Evolutionary conservation across 2,329 filamentous ascomycete species (phyloP).

Genomic region (Xylariales sp.): DNA sequence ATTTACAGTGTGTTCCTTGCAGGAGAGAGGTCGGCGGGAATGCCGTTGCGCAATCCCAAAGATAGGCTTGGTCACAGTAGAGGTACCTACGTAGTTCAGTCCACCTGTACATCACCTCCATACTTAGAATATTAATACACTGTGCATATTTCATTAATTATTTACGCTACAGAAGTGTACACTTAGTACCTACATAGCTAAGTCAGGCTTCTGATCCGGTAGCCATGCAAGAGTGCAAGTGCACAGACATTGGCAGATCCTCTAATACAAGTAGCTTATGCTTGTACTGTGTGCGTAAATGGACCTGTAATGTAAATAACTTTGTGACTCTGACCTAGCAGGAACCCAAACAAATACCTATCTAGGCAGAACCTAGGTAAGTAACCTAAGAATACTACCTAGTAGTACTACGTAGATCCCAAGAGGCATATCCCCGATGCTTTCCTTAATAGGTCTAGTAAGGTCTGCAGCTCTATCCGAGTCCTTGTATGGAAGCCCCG

Average conservation of each 20-base stretch:
- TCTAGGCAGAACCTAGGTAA: too few species aligned
- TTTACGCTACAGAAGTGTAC: too few species aligned
- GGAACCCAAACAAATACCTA: too few species aligned
- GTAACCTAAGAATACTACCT: too few species aligned
- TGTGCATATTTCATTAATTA: conserved; percentile 11
- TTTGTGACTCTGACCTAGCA: conserved; percentile 11
- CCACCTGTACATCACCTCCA: too few species aligned
- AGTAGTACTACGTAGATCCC: not conserved
- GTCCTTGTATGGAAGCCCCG: not conserved
- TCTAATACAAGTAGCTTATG: not conserved
- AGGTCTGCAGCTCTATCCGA: conserved; percentile 13
- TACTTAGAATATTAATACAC: not conserved
- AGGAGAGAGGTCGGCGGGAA: conserved; percentile 26
- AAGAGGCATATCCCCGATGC: conserved; percentile 11
- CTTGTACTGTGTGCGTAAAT: not conserved
- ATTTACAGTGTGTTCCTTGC: conserved; percentile 29
- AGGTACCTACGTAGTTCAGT: too few species aligned
- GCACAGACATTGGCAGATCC: conserved; percentile 10
- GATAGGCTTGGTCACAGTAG: not conserved
- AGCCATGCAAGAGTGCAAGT: not conserved
- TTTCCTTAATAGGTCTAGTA: conserved; percentile 17
- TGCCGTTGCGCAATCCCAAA: conserved; percentile 33
- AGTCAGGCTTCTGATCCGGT: too few species aligned
- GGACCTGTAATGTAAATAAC: not conserved
- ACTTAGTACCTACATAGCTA: too few species aligned